Evolutionary conservation across 2,329 filamentous ascomycete species (phyloP), one percentile per base, ranked within the genome.

Genomic region (Orbilia oligospora): DNA sequence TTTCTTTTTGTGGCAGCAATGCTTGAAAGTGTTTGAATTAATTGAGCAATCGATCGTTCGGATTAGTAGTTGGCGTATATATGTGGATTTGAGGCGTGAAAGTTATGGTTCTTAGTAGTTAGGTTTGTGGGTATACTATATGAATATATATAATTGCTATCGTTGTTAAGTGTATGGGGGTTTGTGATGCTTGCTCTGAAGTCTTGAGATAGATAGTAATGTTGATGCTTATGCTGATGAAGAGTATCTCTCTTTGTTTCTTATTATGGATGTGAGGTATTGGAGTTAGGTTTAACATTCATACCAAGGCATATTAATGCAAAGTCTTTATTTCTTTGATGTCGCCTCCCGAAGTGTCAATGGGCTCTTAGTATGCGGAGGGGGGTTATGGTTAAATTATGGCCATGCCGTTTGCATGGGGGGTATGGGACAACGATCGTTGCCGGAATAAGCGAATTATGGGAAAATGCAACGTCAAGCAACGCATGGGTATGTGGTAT

Each of bases 1-100:
- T 61, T 71, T 71, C n/a, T n/a, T n/a, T n/a, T n/a, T n/a, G n/a
- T 20, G 6, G 68, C 68, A 71, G 68, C 68, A 53, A 71, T 71
- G 68, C 68, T 61, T 71, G 24, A 3, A 30, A 44, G 49, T 63
- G 36, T 44, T 55, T 64, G 56, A 33, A 71, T 20, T 46, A 46
- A 53, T 71, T 71, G 44, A 64, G 49, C 56, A 65, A 46, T 71
- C 56, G 67, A 46, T 71, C 56, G 67, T 63, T 71, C 38, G 3
- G 38, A 41, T 12, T 14, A 41, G 14, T 41, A 16, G 3, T 41
- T 41, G 9, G 38, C n/a, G n/a, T n/a, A 9, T 9, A 9, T 36
- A 30, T 30, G 27, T 30, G 27, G 27, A 30, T 36, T 12, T 8
- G 33, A 36, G 10, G 5, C 33, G 6, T 36, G 33, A 36, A 41